Percentiles rank a stretch among this genome's conserved stretches.
These are phyloP conservation scores for Zangia roseola DNA, from an alignment of 768 basidiomycete genomes.

Conservation along the genomic window DNA sequence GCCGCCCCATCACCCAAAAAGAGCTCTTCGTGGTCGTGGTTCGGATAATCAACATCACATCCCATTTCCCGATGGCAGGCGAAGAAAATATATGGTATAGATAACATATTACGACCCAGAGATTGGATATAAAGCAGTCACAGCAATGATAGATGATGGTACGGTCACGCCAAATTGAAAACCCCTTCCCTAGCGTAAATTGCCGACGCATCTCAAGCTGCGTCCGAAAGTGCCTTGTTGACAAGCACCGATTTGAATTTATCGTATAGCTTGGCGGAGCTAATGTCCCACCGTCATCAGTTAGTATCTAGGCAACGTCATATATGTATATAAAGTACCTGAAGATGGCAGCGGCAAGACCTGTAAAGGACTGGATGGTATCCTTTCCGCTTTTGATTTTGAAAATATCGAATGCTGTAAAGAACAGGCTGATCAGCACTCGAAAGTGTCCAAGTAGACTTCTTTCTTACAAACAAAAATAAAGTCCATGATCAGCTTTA, in stretches of 20 bases:
- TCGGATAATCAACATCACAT: neutral
- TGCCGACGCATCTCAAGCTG: slow-evolving; percentile 12
- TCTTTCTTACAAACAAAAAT: slow-evolving; percentile 75
- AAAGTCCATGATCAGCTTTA: slow-evolving; percentile 80
- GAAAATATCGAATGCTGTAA: slow-evolving; percentile 78
- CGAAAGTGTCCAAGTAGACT: slow-evolving; percentile 8
- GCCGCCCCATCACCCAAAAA: slow-evolving; percentile 1
- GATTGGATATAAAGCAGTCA: neutral
- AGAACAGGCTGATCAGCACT: slow-evolving; percentile 6
- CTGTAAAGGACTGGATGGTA: slow-evolving; percentile 61
- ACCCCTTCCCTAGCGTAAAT: neutral
- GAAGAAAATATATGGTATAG: slow-evolving; percentile 16
- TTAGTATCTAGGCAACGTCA: neutral
- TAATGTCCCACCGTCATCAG: slow-evolving; percentile 30
- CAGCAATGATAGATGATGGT: neutral
- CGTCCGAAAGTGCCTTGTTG: slow-evolving; percentile 39
- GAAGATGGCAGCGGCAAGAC: slow-evolving; percentile 67
- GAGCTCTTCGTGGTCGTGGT: slow-evolving; percentile 25
- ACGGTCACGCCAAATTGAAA: neutral
- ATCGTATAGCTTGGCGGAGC: slow-evolving; percentile 74
- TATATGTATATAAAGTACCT: slow-evolving; percentile 47
- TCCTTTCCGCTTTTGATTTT: slow-evolving; percentile 59
- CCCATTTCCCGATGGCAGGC: neutral
- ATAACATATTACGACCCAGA: neutral
- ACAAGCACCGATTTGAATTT: slow-evolving; percentile 62